Percentiles rank a stretch among this genome's conserved stretches.
Conservation (phyloP, 495 filamentous ascomycete genomes). For the Amorphotheca resinae region DNA sequence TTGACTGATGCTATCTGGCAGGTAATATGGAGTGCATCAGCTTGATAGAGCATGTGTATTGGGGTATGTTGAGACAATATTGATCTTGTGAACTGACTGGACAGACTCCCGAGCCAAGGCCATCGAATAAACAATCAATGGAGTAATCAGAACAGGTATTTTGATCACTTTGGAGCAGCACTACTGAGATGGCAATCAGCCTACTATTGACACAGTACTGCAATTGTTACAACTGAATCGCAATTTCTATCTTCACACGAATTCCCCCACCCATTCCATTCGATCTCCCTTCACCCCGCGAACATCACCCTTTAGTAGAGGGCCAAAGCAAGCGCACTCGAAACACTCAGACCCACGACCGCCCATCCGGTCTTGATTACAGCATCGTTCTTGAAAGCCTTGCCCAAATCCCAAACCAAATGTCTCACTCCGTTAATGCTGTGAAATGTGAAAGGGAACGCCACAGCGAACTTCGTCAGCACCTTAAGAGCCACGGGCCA, state of each 20-base stretch:
- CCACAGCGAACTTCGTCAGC: constrained; percentile 55
- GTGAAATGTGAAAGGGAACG: constrained; percentile 84
- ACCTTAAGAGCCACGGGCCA: constrained; percentile 55
- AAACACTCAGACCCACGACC: constrained; percentile 53
- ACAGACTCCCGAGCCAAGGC: no score
- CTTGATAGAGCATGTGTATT: no score
- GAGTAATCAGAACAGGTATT: no score
- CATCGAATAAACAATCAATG: no score
- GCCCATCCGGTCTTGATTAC: constrained; percentile 68
- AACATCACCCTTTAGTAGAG: constrained; percentile 29
- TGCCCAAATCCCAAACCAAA: constrained; percentile 71
- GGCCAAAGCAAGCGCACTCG: constrained; percentile 50
- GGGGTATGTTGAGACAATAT: no score
- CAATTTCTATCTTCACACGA: background rate
- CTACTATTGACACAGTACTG: no score
- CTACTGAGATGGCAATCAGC: no score
- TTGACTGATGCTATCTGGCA: no score
- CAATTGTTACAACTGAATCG: background rate
- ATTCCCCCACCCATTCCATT: no score
- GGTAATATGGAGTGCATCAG: no score
- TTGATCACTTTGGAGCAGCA: background rate
- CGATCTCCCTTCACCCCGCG: background rate
- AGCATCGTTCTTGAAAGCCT: constrained; percentile 50
- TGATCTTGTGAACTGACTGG: no score
- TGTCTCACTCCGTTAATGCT: constrained; percentile 79